phyloP scores from a whole-genome alignment of 1,284 basidiomycete species.

The Tilletia setariae region DNA sequence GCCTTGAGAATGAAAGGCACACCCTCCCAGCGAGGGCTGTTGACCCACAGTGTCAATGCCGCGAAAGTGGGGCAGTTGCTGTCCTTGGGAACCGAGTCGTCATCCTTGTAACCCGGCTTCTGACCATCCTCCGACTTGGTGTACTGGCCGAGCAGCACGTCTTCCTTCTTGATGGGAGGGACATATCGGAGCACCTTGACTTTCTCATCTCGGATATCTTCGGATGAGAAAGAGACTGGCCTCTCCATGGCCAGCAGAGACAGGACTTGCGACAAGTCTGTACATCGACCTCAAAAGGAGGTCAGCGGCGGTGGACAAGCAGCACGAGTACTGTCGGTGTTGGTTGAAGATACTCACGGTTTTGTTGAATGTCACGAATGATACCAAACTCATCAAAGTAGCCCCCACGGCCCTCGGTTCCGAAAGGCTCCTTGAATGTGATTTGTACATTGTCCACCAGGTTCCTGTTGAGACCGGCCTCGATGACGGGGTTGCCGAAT shows the following conservation, averaged over 20 bases:
- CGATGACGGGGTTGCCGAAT: conserved; percentile 51
- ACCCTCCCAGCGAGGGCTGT: conserved; percentile 50
- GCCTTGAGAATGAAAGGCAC: conserved; percentile 54
- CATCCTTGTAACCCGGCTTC: conserved; percentile 56
- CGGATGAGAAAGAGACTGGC: conserved; percentile 52
- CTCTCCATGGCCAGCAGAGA: conserved; percentile 55
- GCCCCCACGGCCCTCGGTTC: conserved; percentile 55
- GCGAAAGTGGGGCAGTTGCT: conserved; percentile 55
- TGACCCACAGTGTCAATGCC: conserved; percentile 49
- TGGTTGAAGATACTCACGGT: conserved; percentile 31
- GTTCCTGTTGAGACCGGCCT: conserved; percentile 51
- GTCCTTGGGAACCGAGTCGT: conserved; percentile 56
- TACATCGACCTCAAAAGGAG: no score
- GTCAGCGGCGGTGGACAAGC: no score
- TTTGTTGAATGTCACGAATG: conserved; percentile 56
- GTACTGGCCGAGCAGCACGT: conserved; percentile 55
- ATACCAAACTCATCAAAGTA: conserved; percentile 57
- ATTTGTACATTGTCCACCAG: conserved; percentile 55
- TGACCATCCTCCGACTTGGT: conserved; percentile 37
- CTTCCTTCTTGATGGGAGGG: conserved; percentile 46
- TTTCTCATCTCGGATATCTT: conserved; percentile 55
- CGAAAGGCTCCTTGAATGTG: conserved; percentile 56
- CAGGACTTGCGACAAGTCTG: conserved; percentile 51
- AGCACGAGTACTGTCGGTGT: no score
- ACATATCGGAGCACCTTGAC: conserved; percentile 54